phyloP scores from a whole-genome alignment of 345 rosid genomes.

The Clausena lansium region DNA sequence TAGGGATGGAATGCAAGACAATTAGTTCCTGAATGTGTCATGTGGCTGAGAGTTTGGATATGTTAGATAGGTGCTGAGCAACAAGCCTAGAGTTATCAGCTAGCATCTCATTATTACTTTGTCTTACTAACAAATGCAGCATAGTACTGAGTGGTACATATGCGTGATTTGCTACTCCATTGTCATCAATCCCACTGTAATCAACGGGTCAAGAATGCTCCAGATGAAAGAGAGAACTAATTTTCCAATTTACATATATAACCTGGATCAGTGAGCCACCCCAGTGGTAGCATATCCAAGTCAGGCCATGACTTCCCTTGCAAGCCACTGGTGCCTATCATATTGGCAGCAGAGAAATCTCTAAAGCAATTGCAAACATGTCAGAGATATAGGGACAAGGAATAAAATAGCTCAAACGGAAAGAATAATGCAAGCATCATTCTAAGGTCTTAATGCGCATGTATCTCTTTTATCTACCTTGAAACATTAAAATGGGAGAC shows the following conservation, averaged over 20 bases:
- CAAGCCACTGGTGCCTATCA: constrained; percentile 65
- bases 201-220: background rate
- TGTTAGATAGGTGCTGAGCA: background rate
- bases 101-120: constrained; percentile 5
- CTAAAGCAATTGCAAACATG: constrained; percentile 31
- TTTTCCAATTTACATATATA: constrained; percentile 2
- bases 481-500: constrained; percentile 70
- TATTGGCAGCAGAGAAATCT: constrained; percentile 55
- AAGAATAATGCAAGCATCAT: no score
- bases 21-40: background rate
- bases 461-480: constrained; percentile 38
- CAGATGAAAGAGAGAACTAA: constrained; percentile 1
- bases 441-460: background rate
- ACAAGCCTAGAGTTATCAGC: constrained; percentile 2
- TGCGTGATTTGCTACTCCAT: background rate
- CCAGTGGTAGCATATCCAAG: constrained; percentile 85
- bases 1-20: background rate
- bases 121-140: background rate
- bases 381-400: background rate
- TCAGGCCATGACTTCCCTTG: constrained; percentile 89
- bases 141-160: background rate
- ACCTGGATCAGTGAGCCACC: constrained; percentile 91
- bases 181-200: background rate
- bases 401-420: no score
- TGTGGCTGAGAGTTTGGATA: background rate